Conservation (phyloP, 2,329 filamentous ascomycete genomes). For the Mariannaea elegans region DNA sequence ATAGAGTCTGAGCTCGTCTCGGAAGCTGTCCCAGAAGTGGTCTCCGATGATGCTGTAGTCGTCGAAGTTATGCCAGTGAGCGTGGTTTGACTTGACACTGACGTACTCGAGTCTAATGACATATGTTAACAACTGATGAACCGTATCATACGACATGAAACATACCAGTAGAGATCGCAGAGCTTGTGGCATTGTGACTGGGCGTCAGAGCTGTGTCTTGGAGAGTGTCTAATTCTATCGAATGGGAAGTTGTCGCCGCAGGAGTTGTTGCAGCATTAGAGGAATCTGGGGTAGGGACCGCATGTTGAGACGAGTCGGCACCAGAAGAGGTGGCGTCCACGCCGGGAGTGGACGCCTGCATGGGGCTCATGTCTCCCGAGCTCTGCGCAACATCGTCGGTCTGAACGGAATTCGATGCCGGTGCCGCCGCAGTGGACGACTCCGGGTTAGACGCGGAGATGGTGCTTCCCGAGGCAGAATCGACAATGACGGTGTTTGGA, state of each 20-base stretch:
- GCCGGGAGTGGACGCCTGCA: constrained; percentile 25
- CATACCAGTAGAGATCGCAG: constrained; percentile 32
- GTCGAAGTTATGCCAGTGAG: constrained; percentile 28
- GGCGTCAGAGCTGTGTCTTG: constrained; percentile 25
- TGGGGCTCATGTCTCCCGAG: constrained; percentile 33
- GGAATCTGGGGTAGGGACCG: constrained; percentile 28
- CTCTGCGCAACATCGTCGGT: constrained; percentile 35
- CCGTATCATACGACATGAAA: constrained; percentile 11
- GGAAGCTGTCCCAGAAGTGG: constrained; percentile 25
- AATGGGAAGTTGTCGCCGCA: constrained; percentile 19
- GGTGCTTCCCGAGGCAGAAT: constrained; percentile 49
- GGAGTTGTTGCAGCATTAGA: constrained; percentile 21
- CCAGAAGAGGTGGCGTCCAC: constrained; percentile 27
- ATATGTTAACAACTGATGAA: not conserved
- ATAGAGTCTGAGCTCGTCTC: constrained; percentile 13
- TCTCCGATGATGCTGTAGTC: constrained; percentile 22
- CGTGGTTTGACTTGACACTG: constrained; percentile 26
- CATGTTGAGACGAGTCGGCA: constrained; percentile 24
- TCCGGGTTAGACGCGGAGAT: constrained; percentile 44
- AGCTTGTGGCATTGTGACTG: constrained; percentile 25
- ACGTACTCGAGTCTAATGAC: constrained; percentile 22
- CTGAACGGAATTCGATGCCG: constrained; percentile 32
- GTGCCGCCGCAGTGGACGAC: constrained; percentile 33
- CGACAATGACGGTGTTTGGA: constrained; percentile 50
- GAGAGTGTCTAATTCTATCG: constrained; percentile 12